Conservation (phyloP, 306 rosid species). For the Spatholobus suberectus region DNA sequence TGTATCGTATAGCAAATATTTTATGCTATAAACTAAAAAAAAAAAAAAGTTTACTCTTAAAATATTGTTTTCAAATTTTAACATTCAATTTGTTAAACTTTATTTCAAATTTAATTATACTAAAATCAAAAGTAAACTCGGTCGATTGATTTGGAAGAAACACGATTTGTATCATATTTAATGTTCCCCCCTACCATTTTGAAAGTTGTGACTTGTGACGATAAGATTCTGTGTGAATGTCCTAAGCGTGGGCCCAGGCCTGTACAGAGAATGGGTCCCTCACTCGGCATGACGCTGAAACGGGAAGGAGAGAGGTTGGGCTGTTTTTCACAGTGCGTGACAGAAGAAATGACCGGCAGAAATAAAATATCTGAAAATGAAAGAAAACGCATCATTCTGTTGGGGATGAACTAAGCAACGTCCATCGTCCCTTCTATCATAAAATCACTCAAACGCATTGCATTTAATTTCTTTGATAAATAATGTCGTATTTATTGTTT, state of each 20-base stretch:
- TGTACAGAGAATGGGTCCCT: slow-evolving; percentile 49
- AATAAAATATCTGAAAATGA: slow-evolving; percentile 12
- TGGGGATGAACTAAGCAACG: neutral
- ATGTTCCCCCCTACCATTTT: no score
- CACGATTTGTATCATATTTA: no score
- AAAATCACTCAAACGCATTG: neutral
- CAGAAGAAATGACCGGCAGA: slow-evolving; percentile 25
- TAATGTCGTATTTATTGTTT: neutral
- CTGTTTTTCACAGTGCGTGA: slow-evolving; percentile 31
- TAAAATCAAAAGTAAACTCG: no score
- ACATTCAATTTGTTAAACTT: no score
- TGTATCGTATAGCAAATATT: no score
- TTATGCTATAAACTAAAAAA: no score
- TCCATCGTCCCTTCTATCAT: neutral
- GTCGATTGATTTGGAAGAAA: no score
- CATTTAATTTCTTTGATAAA: neutral
- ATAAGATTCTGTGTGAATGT: slow-evolving; percentile 27
- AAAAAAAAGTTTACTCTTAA: no score
- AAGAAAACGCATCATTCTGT: neutral
- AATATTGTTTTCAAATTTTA: no score
- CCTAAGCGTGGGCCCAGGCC: slow-evolving; percentile 49
- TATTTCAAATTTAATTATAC: no score
- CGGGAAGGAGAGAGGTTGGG: slow-evolving; percentile 22
- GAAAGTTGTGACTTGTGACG: no score
- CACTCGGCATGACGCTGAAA: slow-evolving; percentile 37